Evolutionary conservation across 2,329 filamentous ascomycete genomes (phyloP), one percentile per base, ranked within the genome.

Genomic region (Clarireedia monteithiana): DNA sequence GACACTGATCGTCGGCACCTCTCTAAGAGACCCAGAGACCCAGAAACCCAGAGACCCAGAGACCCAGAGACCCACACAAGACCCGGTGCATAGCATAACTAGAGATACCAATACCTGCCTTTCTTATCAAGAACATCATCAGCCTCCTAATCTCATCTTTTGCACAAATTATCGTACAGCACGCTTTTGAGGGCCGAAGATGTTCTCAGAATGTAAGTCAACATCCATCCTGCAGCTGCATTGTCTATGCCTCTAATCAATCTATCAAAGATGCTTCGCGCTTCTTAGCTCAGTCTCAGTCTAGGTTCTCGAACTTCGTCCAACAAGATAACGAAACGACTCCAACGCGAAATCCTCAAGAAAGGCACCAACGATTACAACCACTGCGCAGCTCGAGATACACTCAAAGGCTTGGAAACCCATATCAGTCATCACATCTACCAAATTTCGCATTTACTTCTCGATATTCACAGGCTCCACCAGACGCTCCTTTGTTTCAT

Each of bases 281-380:
- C 65, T 99, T 99, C 72, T 84, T 99, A 66, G 89, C 91, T 59
- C 94, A 97, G 81, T 96, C 91, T 63, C 91, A 96, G 77, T 95
- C 91, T 59, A 86, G 90, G 61, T 78, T 97, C 67, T 89, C 87
- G 63, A 83, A 76, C 70, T 84, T 91, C 53, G 81, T 77, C 73
- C 82, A 86, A 69, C 73, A 81, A 58, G 82, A 82, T 56, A 55
- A 55, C 17, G 53, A 55, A 50, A 26, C 40, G 23, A 58, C 53
- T 38, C 65, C 66, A 20, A 59, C 63, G 50, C 65, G 63, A 75
- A 69, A 74, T 40, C 60, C 66, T 2, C 65, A 64, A 53, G 65
- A 69, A 48, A 60, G 65, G 58, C 66, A 64, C 53, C 64, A 65
- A 47, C 58, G 62, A 57, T 55, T 59, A 48, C 63, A 66, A 39